Conservation (phyloP, 306 rosid species). For the Clitoria ternatea region DNA sequence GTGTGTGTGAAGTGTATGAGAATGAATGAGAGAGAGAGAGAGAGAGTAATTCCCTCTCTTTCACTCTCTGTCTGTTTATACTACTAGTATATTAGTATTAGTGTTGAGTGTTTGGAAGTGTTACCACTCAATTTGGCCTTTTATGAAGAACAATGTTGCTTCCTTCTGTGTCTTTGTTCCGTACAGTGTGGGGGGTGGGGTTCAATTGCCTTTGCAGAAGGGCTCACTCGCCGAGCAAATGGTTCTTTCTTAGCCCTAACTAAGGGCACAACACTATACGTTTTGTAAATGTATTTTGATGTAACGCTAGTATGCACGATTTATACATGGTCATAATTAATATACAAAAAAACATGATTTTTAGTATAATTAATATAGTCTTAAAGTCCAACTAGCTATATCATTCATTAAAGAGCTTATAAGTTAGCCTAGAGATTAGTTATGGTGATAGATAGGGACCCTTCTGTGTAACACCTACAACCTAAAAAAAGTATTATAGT, state of each 20-base stretch:
- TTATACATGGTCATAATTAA: too few relatives aligned
- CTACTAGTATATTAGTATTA: neutral
- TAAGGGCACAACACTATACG: too few relatives aligned
- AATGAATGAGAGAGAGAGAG: neutral
- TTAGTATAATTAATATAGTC: too few relatives aligned
- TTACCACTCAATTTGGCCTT: constrained; percentile 23
- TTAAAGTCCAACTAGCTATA: too few relatives aligned
- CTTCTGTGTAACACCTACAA: too few relatives aligned
- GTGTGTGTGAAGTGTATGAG: constrained; percentile 9
- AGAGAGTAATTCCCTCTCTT: neutral
- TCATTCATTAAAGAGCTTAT: too few relatives aligned
- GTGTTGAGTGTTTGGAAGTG: neutral
- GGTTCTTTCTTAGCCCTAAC: constrained; percentile 11
- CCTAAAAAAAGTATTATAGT: too few relatives aligned
- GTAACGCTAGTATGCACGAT: too few relatives aligned
- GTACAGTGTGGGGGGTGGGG: constrained; percentile 12
- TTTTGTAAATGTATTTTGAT: too few relatives aligned
- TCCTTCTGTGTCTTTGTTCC: constrained; percentile 41
- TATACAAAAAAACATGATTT: too few relatives aligned
- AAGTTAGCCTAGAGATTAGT: too few relatives aligned
- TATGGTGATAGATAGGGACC: too few relatives aligned
- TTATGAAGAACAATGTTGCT: constrained; percentile 26
- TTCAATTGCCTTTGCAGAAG: constrained; percentile 12
- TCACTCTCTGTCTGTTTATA: constrained; percentile 14
- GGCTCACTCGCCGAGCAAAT: neutral